These are phyloP conservation scores for Infundibulicybe gibba DNA, from an alignment of 768 basidiomycete species.

Conservation along the genomic window DNA sequence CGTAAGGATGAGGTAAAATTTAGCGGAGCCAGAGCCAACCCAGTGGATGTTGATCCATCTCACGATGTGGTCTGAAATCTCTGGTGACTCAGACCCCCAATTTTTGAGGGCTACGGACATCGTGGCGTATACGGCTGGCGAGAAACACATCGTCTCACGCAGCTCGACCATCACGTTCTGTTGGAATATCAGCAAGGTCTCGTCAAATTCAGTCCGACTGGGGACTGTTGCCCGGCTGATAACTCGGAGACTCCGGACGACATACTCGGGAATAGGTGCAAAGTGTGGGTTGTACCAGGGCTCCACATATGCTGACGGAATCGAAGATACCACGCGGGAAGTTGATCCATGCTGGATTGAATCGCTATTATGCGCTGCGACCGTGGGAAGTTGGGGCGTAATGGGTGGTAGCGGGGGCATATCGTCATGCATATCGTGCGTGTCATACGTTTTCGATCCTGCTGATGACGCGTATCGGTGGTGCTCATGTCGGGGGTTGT, in stretches of 20 bases:
- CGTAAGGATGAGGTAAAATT: slow-evolving; percentile 51
- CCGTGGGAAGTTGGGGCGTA: not conserved
- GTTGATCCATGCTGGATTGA: not conserved
- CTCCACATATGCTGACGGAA: slow-evolving; percentile 46
- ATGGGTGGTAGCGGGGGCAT: no score
- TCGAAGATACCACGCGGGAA: slow-evolving; percentile 24
- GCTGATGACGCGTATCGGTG: no score
- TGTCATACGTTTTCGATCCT: no score
- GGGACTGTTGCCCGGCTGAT: slow-evolving; percentile 62
- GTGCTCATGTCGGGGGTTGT: no score
- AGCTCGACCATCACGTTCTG: slow-evolving; percentile 49
- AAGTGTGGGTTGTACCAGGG: slow-evolving; percentile 61
- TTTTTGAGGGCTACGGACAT: slow-evolving; percentile 7
- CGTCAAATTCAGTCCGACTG: slow-evolving; percentile 48
- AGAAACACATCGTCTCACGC: slow-evolving; percentile 56
- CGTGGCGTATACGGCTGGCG: slow-evolving; percentile 49
- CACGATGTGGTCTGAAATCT: slow-evolving; percentile 30
- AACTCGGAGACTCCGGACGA: slow-evolving; percentile 50
- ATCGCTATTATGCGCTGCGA: not conserved
- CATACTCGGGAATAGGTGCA: slow-evolving; percentile 53
- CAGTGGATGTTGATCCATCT: slow-evolving; percentile 61
- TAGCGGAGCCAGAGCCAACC: slow-evolving; percentile 57
- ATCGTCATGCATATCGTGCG: no score
- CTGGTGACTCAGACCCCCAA: slow-evolving; percentile 3
- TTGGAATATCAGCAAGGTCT: slow-evolving; percentile 43